Evolutionary conservation across 306 rosid species (phyloP), one percentile per base, ranked within the genome.

Genomic region (Quercus gilva): DNA sequence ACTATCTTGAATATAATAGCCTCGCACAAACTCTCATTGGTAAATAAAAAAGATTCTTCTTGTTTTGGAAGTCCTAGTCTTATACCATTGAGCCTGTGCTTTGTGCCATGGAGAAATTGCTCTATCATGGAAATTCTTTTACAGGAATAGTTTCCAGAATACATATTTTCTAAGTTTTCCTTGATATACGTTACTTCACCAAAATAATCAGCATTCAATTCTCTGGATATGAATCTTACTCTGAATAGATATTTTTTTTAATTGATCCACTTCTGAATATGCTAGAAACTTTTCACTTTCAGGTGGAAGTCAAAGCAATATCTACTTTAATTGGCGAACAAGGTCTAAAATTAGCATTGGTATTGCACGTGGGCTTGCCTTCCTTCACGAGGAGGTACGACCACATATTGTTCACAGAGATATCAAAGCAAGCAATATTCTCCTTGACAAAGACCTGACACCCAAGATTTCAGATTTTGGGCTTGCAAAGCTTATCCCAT

Each of bases 401-500:
- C 99, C 99, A 28, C 88, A 78, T 78, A 90, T 95, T 83, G 85
- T 93, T 84, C 99, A 95, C 77, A 90, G 99, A 74, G 99, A 95
- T 78, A 95, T 95, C 84, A 95, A 95, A 89, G 98, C 99, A 7
- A 95, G 99, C 90, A 95, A 95, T 64, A 95, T 95, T 83, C 92
- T 95, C 49, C 98, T 95, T 17, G 96, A 91, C 78, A 81, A 73
- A 79, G 88, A 91, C 73, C 88, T 95, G 31, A 78, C 85, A 15
- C 97, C 99, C 41, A 95, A 88, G 79, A 95, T 95, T 79, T 89
- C 99, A 28, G 99, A 95, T 86, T 95, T 95, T 63, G 99, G 99
- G 31, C 99, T 95, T 14, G 99, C 99, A 55, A 95, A 91, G 84
- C 97, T 95, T 56, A 82, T 95, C 74, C 97, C 99, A 3, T 75